These are phyloP conservation scores for Pseudonectria foliicola DNA, from an alignment of 2,329 filamentous ascomycete genomes.

Conservation along the genomic window DNA sequence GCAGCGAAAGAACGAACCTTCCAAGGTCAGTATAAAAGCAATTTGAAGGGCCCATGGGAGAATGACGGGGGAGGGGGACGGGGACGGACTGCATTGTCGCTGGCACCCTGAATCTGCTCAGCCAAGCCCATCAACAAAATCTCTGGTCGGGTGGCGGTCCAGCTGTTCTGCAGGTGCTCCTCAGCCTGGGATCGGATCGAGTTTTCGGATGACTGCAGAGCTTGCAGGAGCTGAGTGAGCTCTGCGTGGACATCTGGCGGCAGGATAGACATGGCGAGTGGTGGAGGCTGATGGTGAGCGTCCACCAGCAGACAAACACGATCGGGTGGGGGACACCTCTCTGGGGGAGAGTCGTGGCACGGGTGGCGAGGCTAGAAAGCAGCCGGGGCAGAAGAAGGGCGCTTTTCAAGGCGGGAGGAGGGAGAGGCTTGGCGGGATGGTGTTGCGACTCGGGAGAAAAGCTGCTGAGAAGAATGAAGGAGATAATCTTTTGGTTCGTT, in stretches of 20 bases:
- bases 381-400: too few relatives aligned
- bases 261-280: constrained; percentile 68
- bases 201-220: constrained; percentile 87
- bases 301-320: constrained; percentile 21
- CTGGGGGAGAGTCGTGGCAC: too few relatives aligned
- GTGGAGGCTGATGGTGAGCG: constrained; percentile 20
- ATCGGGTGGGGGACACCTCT: too few relatives aligned
- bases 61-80: constrained; percentile 1
- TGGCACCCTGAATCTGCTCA: constrained; percentile 79
- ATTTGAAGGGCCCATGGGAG: too few relatives aligned
- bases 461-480: too few relatives aligned
- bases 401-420: too few relatives aligned
- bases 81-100: constrained; percentile 57
- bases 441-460: too few relatives aligned
- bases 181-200: constrained; percentile 76
- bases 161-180: constrained; percentile 83
- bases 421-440: too few relatives aligned
- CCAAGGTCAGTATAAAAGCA: not conserved
- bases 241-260: constrained; percentile 77
- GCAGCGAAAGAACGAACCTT: constrained; percentile 81
- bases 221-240: constrained; percentile 78
- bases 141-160: constrained; percentile 75
- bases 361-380: too few relatives aligned
- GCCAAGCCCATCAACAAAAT: constrained; percentile 88
- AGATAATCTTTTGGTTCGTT: too few relatives aligned